These are phyloP conservation scores for Diaporthe amygdali DNA, from an alignment of 2,329 filamentous ascomycete genomes.

Conservation along the genomic window DNA sequence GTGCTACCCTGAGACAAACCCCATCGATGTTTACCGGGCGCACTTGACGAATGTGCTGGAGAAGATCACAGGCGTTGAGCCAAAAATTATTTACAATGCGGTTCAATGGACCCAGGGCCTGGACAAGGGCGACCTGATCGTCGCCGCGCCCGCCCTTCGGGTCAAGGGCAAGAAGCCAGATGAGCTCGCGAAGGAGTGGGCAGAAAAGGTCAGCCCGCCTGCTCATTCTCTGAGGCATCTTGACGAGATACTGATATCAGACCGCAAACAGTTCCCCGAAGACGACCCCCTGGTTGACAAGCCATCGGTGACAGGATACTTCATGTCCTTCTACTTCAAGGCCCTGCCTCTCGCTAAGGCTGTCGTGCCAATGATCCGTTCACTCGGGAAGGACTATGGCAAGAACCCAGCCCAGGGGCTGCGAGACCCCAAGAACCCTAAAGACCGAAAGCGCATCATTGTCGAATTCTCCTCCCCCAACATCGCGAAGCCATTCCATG, in stretches of 20 bases:
- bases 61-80: constrained; percentile 72
- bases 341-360: constrained; percentile 67
- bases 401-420: constrained; percentile 65
- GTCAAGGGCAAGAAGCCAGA: constrained; percentile 73
- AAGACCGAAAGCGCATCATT: constrained; percentile 70
- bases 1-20: constrained; percentile 73
- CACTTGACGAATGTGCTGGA: constrained; percentile 75
- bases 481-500: constrained; percentile 85
- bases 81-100: constrained; percentile 73
- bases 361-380: constrained; percentile 73
- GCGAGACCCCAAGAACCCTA: constrained; percentile 65
- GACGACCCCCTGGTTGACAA: constrained; percentile 76
- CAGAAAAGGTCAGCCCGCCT: constrained; percentile 53
- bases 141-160: constrained; percentile 80
- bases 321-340: constrained; percentile 83
- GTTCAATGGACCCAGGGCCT: constrained; percentile 80
- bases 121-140: constrained; percentile 82
- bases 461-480: constrained; percentile 88
- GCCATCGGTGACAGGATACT: constrained; percentile 70
- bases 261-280: constrained; percentile 61
- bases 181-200: constrained; percentile 67
- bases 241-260: background rate
- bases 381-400: constrained; percentile 66
- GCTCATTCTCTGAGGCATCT: too few species aligned
- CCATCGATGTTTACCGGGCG: constrained; percentile 79